Evolutionary conservation across 768 basidiomycete genomes (phyloP).

Genomic region (Inosperma sp.): DNA sequence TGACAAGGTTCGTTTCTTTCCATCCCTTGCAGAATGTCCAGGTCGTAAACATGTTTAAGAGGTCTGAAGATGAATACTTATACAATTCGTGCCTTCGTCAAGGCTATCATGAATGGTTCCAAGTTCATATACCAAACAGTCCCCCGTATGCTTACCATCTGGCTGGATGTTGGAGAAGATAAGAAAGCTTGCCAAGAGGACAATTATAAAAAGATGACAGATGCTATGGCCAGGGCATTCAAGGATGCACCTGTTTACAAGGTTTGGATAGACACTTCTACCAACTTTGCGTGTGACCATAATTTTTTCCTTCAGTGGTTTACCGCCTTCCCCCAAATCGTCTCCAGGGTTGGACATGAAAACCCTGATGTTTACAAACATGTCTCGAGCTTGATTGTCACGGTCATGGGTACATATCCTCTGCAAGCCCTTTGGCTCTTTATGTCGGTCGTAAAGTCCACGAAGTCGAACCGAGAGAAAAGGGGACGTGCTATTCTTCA

Average conservation of each 20-base stretch:
- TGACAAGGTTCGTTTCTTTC: slow-evolving; percentile 35
- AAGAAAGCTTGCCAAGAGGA: slow-evolving; percentile 27
- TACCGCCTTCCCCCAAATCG: slow-evolving; percentile 94
- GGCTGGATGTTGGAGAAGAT: slow-evolving; percentile 86
- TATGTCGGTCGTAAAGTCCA: slow-evolving; percentile 83
- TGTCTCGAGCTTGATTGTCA: slow-evolving; percentile 61
- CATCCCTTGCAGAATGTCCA: not conserved
- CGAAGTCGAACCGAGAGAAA: slow-evolving; percentile 50
- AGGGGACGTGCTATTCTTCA: slow-evolving; percentile 59
- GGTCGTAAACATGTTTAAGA: slow-evolving; percentile 29
- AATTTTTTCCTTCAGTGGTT: slow-evolving; percentile 86
- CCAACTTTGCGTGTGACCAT: slow-evolving; percentile 4
- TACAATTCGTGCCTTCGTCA: slow-evolving; percentile 62
- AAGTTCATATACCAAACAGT: slow-evolving; percentile 97
- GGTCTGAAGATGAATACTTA: slow-evolving; percentile 59
- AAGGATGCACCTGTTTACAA: slow-evolving; percentile 73
- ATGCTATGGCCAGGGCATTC: slow-evolving; percentile 49
- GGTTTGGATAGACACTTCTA: slow-evolving; percentile 34
- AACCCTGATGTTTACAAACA: slow-evolving; percentile 56
- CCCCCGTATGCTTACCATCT: slow-evolving; percentile 89
- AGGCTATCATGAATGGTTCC: slow-evolving; percentile 74
- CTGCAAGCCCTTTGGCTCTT: slow-evolving; percentile 93
- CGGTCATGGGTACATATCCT: slow-evolving; percentile 78
- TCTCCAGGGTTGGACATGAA: slow-evolving; percentile 82
- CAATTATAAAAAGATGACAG: slow-evolving; percentile 53